These are phyloP conservation scores for Auriculariales sp. DNA, from an alignment of 768 basidiomycete species.

Conservation along the genomic window DNA sequence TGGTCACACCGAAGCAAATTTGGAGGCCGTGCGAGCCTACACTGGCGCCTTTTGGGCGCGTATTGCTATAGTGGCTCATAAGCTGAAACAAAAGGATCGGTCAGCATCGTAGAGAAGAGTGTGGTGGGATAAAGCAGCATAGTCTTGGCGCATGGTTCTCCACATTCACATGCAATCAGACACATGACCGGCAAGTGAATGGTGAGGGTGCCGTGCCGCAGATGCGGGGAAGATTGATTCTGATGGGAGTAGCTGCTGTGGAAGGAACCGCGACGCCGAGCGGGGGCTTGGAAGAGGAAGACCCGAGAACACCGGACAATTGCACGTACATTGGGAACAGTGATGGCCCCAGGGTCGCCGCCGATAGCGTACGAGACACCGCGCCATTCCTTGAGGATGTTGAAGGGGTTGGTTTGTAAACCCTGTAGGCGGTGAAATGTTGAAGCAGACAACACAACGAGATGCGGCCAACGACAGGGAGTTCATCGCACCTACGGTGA, in stretches of 20 bases:
- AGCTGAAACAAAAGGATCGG: background rate
- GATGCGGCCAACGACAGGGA: too few species aligned
- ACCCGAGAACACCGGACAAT: background rate
- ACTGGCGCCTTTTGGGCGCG: background rate
- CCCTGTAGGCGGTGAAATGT: background rate
- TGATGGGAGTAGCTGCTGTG: too few species aligned
- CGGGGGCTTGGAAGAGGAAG: background rate
- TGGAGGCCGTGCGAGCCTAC: slow-evolving; percentile 1
- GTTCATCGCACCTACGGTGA: too few species aligned
- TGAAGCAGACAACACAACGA: too few species aligned
- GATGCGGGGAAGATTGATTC: too few species aligned
- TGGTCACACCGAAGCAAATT: slow-evolving; percentile 5
- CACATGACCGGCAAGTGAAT: too few species aligned
- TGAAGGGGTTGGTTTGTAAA: background rate
- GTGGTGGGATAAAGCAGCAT: too few species aligned
- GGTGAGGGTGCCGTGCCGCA: too few species aligned
- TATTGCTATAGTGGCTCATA: slow-evolving; percentile 1
- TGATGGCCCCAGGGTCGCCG: slow-evolving; percentile 3
- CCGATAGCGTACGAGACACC: slow-evolving; percentile 4
- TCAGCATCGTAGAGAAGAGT: too few species aligned
- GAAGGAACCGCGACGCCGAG: background rate
- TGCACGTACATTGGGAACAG: slow-evolving; percentile 4
- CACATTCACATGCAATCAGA: too few species aligned
- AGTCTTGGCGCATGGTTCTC: too few species aligned
- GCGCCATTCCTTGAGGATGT: slow-evolving; percentile 3